Conservation (phyloP, 768 basidiomycete species). For the Daedaleopsis nitida region DNA sequence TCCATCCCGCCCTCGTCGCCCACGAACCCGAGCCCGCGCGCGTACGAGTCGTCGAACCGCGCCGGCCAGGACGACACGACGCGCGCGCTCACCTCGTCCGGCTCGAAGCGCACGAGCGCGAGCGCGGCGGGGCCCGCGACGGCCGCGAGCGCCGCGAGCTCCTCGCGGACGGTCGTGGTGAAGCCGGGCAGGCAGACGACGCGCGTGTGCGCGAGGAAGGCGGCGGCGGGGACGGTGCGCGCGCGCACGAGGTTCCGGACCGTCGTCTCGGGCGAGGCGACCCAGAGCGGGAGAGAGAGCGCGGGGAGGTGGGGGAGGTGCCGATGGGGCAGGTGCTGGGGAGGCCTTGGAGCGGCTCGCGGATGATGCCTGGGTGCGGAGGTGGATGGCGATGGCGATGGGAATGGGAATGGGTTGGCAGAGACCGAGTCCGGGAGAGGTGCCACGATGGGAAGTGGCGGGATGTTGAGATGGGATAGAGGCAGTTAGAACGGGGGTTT, state of each 20-base stretch:
- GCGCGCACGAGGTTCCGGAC: conserved; percentile 55
- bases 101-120: conserved; percentile 48
- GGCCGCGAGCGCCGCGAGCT: conserved; percentile 51
- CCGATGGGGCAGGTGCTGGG: conserved; percentile 55
- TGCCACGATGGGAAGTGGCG: not conserved
- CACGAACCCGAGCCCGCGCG: conserved; percentile 44
- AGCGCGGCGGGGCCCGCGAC: conserved; percentile 53
- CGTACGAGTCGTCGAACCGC: conserved; percentile 46
- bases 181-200: conserved; percentile 64
- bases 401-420: not conserved
- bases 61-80: conserved; percentile 53
- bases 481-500: not conserved
- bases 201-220: conserved; percentile 47
- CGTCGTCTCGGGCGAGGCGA: conserved; percentile 52
- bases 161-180: conserved; percentile 55
- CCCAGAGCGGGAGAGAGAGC: conserved; percentile 50
- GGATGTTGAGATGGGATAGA: not conserved
- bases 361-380: conserved; percentile 44
- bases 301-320: conserved; percentile 42
- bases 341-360: conserved; percentile 57
- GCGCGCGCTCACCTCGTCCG: conserved; percentile 44
- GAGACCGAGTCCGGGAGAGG: no score
- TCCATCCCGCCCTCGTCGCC: conserved; percentile 50
- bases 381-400: not conserved
- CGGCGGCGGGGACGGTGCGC: conserved; percentile 44